Base-by-base conservation (phyloP, 1,284 basidiomycete genomes). In the Ustilago hordei region DNA sequence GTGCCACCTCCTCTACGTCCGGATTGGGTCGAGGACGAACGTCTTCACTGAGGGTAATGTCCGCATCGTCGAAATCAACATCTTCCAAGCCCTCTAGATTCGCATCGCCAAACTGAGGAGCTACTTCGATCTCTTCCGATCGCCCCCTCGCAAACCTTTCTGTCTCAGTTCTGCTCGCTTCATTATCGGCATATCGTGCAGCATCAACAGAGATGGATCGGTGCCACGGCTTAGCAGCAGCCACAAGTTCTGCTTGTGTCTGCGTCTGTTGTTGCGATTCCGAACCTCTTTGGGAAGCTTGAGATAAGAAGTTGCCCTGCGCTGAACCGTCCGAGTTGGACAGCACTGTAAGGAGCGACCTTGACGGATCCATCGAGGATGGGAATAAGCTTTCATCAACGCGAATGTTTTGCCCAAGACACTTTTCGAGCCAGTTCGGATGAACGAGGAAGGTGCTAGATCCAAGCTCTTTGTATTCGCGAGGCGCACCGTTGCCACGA, bases 341-440 rank as follows among this genome's bases (percentile, higher is more conserved):
- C 15, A 78, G 58, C 39, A 68, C 60, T 2, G 75, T 74, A 28
- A 62, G 59, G 12, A 78, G 57, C 39, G 68, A 70, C 39, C 55
- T 70, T 48, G 55, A n/a, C 4, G 75, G 75, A 23, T 70, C 34
- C 67, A 78, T 63, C 6, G 64, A 62, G 13, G 68, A 50, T 0
- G 75, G 75, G 35, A 78, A 78, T 4, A 78, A 71, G 12, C 64
- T 59, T 41, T 78, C 75, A 45, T 78, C 75, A 35, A 78, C 58
- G 7, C 71, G 70, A 23, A 71, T 65, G 35, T 28, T 52, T 31
- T 78, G 60, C 34, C 74, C 75, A 39, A 62, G 43, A 43, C 75
- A 78, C 53, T 74, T 74, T 55, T 78, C 75, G 41, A 78, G 68
- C 75, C 75, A 78, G 12, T 47, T 60, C 3, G 75, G 75, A 28